Conservation (phyloP, 306 rosid species). For the Chamaecrista fasciculata region DNA sequence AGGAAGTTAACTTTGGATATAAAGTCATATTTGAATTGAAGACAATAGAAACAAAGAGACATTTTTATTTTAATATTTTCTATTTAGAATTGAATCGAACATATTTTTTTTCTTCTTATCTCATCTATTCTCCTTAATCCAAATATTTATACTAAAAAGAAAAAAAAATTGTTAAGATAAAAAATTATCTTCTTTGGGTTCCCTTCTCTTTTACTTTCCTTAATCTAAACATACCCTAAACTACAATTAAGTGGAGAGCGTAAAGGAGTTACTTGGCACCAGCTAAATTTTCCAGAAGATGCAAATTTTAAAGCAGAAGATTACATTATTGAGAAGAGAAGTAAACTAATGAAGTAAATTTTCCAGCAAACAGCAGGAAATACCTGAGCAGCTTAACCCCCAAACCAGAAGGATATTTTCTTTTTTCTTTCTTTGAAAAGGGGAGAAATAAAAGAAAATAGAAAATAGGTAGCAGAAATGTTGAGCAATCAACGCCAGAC, state of each 20-base stretch:
- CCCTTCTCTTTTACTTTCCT: too few species aligned
- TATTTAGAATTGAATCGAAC: too few species aligned
- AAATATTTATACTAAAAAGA: too few species aligned
- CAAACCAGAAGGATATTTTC: background rate
- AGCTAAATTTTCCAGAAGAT: constrained; percentile 14
- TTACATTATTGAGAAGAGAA: background rate
- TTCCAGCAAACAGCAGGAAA: constrained; percentile 14
- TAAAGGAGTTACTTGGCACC: background rate
- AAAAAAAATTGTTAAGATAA: too few species aligned
- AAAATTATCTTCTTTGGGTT: too few species aligned
- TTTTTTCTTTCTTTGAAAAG: background rate
- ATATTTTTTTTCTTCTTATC: too few species aligned
- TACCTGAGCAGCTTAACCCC: background rate
- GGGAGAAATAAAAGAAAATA: constrained; percentile 9
- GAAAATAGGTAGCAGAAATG: background rate
- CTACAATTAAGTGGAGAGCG: background rate
- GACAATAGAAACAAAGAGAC: too few species aligned
- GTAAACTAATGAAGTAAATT: background rate
- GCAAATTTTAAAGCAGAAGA: constrained; percentile 9
- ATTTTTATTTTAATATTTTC: too few species aligned
- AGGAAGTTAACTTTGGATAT: too few species aligned
- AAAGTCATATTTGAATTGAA: too few species aligned
- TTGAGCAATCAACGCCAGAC: constrained; percentile 4
- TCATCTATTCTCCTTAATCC: too few species aligned
- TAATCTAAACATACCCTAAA: too few species aligned